Evolutionary conservation across 2,329 filamentous ascomycete genomes (phyloP).

Genomic region (Fusarium guadeloupense): DNA sequence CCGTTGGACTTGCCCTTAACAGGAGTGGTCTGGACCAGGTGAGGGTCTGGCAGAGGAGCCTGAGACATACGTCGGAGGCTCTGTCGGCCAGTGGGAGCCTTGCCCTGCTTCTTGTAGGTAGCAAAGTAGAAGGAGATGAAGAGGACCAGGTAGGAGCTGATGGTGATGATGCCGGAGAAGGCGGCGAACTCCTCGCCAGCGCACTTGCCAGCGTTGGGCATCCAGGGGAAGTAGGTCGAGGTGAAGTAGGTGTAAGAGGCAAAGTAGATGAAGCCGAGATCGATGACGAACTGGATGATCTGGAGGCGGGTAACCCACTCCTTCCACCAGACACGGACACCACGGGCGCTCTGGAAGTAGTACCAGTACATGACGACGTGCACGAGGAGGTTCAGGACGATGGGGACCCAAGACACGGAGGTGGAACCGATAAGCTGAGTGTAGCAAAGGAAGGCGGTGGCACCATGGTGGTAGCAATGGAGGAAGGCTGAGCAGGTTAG

Average conservation of each 20-base stretch:
- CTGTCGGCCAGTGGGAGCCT: constrained; percentile 83
- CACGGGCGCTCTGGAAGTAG: constrained; percentile 98
- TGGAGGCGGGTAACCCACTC: constrained; percentile 98
- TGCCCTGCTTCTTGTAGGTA: constrained; percentile 90
- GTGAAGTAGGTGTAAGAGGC: constrained; percentile 99
- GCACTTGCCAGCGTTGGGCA: constrained; percentile 86
- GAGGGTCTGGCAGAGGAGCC: constrained; percentile 79
- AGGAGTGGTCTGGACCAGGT: constrained; percentile 65
- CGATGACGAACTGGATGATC: constrained; percentile 96
- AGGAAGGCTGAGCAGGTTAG: constrained; percentile 76
- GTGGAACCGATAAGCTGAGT: constrained; percentile 94
- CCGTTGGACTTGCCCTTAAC: constrained; percentile 56
- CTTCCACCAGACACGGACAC: constrained; percentile 99
- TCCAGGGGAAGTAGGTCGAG: constrained; percentile 84
- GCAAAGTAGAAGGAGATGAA: constrained; percentile 99
- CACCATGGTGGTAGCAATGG: constrained; percentile 98
- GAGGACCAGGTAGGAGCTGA: constrained; percentile 94
- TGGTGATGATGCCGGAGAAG: constrained; percentile 88
- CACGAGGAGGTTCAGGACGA: constrained; percentile 89
- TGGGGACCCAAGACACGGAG: constrained; percentile 93
- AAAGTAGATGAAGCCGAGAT: constrained; percentile 98
- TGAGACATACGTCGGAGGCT: constrained; percentile 72
- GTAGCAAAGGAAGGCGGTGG: constrained; percentile 96
- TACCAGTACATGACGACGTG: constrained; percentile 99
- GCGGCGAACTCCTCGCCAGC: constrained; percentile 97